Percentiles rank a stretch among this genome's conserved stretches.
These are phyloP conservation scores for Schwanniomyces etchellsii DNA, from an alignment of 1,139 yeast genomes.

Conservation along the genomic window DNA sequence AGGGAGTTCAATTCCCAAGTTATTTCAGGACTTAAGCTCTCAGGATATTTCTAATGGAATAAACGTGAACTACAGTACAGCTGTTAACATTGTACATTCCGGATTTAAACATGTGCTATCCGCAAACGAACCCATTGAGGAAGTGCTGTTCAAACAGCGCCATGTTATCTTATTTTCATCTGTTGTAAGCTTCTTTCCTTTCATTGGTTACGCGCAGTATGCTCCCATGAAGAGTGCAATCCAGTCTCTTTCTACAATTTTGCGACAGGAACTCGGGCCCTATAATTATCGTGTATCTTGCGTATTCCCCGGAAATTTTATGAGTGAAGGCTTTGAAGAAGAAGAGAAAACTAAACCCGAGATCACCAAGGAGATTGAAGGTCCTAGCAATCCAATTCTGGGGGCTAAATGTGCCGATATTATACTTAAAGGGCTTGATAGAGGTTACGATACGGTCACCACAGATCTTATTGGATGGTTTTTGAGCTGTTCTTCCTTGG, in stretches of 20 bases:
- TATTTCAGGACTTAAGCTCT: slow-evolving; percentile 63
- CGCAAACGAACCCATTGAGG: slow-evolving; percentile 5
- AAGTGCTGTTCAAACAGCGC: slow-evolving; percentile 25
- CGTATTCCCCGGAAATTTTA: slow-evolving; percentile 85
- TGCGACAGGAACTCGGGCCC: slow-evolving; percentile 76
- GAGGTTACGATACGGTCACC: slow-evolving; percentile 69
- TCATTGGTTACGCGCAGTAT: slow-evolving; percentile 87
- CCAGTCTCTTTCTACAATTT: slow-evolving; percentile 63
- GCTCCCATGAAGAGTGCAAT: slow-evolving; percentile 87
- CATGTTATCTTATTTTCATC: slow-evolving; percentile 78
- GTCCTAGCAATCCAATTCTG: slow-evolving; percentile 67
- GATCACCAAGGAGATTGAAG: slow-evolving; percentile 80
- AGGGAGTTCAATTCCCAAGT: slow-evolving; percentile 76
- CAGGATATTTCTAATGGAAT: slow-evolving; percentile 59
- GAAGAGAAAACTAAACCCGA: slow-evolving; percentile 85
- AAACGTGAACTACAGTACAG: slow-evolving; percentile 65
- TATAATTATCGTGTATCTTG: slow-evolving; percentile 57
- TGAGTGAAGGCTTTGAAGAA: slow-evolving; percentile 76
- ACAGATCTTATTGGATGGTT: slow-evolving; percentile 89
- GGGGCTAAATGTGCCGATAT: slow-evolving; percentile 63
- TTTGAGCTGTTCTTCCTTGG: slow-evolving; percentile 62
- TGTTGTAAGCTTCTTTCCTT: slow-evolving; percentile 75
- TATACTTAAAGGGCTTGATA: slow-evolving; percentile 49
- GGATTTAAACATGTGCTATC: slow-evolving; percentile 36
- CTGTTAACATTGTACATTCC: slow-evolving; percentile 65